Conservation (phyloP, 164 flowering plant species). For the Umbellularia californica region DNA sequence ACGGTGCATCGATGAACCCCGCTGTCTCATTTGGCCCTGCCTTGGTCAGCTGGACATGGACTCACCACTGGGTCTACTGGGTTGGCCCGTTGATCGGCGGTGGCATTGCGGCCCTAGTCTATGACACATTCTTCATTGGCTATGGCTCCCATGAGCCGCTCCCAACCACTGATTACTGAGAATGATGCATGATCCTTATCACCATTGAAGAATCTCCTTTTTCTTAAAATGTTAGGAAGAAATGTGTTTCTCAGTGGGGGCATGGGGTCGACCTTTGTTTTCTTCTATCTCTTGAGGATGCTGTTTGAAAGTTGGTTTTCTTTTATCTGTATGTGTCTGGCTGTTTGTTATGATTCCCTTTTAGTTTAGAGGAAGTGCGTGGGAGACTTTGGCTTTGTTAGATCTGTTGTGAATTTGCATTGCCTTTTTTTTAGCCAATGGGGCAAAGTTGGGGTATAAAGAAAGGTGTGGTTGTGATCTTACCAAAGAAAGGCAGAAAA, state of each 20-base stretch:
- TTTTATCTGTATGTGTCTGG: background rate
- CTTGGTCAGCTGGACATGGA: constrained; percentile 46
- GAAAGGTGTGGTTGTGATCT: too few species aligned
- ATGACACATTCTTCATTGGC: constrained; percentile 30
- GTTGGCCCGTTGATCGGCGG: constrained; percentile 39
- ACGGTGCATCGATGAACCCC: constrained; percentile 53
- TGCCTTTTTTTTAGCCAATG: too few species aligned
- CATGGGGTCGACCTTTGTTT: background rate
- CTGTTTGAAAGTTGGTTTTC: background rate
- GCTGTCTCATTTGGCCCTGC: constrained; percentile 46
- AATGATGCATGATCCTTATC: background rate
- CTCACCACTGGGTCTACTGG: constrained; percentile 48
- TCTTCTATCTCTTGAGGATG: background rate
- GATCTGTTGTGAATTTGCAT: too few species aligned
- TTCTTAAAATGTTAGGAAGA: background rate
- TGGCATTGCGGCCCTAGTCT: constrained; percentile 32
- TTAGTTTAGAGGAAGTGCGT: background rate
- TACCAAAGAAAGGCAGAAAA: too few species aligned
- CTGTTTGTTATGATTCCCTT: background rate
- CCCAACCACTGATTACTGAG: constrained; percentile 30
- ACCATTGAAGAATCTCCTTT: background rate
- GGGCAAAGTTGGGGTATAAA: too few species aligned
- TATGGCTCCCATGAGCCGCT: constrained; percentile 31
- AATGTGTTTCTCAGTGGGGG: background rate
- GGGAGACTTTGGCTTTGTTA: too few species aligned